Percentiles rank a stretch among this genome's conserved stretches.
These are phyloP conservation scores for Cladorrhinum sp. DNA, from an alignment of 2,329 filamentous ascomycete species.

Conservation along the genomic window DNA sequence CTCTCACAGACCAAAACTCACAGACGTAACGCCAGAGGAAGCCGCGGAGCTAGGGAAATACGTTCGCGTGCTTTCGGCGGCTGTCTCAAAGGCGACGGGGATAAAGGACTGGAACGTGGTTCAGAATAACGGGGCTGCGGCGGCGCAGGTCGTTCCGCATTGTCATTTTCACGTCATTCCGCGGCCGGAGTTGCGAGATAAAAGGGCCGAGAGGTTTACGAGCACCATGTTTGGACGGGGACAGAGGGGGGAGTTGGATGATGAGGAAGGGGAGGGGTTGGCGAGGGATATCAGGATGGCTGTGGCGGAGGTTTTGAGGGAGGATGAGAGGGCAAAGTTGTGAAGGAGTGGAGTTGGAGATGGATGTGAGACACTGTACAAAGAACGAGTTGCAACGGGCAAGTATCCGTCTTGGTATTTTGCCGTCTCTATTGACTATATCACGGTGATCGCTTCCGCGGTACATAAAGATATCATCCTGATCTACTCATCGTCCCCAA, in stretches of 20 bases:
- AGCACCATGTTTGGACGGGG: slow-evolving; percentile 76
- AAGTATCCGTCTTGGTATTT: too few species aligned
- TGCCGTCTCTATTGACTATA: too few species aligned
- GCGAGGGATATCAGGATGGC: slow-evolving; percentile 53
- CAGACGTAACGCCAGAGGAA: slow-evolving; percentile 62
- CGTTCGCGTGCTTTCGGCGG: slow-evolving; percentile 70
- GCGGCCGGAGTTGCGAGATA: slow-evolving; percentile 63
- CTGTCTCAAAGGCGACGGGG: slow-evolving; percentile 65
- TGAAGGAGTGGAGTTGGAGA: slow-evolving; percentile 25
- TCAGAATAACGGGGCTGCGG: slow-evolving; percentile 88
- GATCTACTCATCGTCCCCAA: slow-evolving; percentile 75
- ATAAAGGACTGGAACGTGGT: slow-evolving; percentile 91
- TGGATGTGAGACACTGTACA: not conserved
- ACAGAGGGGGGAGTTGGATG: slow-evolving; percentile 68
- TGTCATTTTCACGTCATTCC: slow-evolving; percentile 95
- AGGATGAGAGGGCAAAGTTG: slow-evolving; percentile 41
- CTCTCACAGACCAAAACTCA: slow-evolving; percentile 72
- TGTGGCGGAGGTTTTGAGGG: slow-evolving; percentile 46
- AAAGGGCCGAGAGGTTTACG: slow-evolving; percentile 61
- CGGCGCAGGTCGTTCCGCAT: slow-evolving; percentile 89
- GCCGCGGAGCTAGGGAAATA: slow-evolving; percentile 63
- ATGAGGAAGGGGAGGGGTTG: slow-evolving; percentile 64
- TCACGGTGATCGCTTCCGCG: not conserved
- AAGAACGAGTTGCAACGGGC: not conserved
- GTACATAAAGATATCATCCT: not conserved